Percentiles rank a stretch among this genome's conserved stretches.
Conservation (phyloP, 495 filamentous ascomycete genomes). For the Aspergillus ostianus region DNA sequence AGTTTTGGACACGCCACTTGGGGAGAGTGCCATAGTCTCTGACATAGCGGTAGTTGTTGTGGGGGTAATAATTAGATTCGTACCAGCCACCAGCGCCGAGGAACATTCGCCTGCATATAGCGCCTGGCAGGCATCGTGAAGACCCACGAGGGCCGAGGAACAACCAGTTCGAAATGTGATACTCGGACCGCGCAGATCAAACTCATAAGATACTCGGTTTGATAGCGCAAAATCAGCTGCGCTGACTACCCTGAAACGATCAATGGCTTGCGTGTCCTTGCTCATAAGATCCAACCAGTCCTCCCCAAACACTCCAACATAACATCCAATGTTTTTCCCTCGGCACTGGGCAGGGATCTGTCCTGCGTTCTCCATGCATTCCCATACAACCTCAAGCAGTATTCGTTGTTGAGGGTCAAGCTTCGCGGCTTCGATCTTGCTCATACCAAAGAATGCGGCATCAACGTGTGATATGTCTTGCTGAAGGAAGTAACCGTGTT, state of each 20-base stretch:
- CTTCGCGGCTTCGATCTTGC: background rate
- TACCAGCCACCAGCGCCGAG: constrained; percentile 38
- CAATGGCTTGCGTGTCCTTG: constrained; percentile 5
- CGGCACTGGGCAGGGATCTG: background rate
- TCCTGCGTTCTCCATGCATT: constrained; percentile 23
- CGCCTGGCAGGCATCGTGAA: constrained; percentile 32
- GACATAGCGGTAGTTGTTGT: constrained; percentile 25
- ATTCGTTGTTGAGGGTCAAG: constrained; percentile 29
- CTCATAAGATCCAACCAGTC: constrained; percentile 3
- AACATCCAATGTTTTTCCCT: constrained; percentile 36
- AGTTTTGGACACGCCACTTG: constrained; percentile 41
- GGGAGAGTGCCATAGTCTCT: constrained; percentile 22
- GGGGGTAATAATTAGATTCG: constrained; percentile 38
- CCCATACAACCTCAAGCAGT: constrained; percentile 26
- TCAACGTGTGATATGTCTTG: constrained; percentile 31
- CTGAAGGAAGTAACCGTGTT: constrained; percentile 51
- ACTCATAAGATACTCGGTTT: constrained; percentile 34
- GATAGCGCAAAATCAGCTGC: constrained; percentile 31
- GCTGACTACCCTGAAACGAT: constrained; percentile 14
- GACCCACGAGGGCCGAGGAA: constrained; percentile 25
- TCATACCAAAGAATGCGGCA: constrained; percentile 18
- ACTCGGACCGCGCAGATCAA: constrained; percentile 27
- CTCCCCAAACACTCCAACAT: constrained; percentile 31
- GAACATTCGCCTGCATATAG: constrained; percentile 34
- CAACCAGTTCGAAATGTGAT: constrained; percentile 34